Evolutionary conservation across 2,329 filamentous ascomycete species (phyloP).

Genomic region (Huntiella moniliformis): DNA sequence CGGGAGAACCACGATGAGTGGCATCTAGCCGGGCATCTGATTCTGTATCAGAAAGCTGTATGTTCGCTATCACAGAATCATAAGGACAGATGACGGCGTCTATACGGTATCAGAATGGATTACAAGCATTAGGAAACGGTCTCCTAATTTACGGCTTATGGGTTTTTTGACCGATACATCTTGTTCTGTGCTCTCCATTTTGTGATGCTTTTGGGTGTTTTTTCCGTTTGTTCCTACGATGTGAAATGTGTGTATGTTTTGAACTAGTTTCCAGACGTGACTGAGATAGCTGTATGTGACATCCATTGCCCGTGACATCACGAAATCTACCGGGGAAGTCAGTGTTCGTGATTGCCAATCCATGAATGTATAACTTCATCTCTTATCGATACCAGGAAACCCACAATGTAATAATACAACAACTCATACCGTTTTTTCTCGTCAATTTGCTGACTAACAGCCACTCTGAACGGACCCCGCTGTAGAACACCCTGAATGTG

Average conservation of each 20-base stretch:
- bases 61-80: constrained; percentile 29
- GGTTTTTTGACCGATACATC: constrained; percentile 10
- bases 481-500: constrained; percentile 10
- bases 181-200: background rate
- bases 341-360: background rate
- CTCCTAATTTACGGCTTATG: constrained; percentile 12
- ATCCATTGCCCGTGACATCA: background rate
- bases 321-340: background rate
- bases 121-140: constrained; percentile 13
- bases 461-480: background rate
- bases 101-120: constrained; percentile 36
- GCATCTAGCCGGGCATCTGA: constrained; percentile 35
- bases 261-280: no score
- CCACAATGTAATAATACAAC: background rate
- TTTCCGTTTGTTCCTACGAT: no score
- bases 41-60: constrained; percentile 41
- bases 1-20: constrained; percentile 25
- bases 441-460: constrained; percentile 5
- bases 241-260: no score
- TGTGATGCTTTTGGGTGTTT: background rate
- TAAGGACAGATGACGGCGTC: constrained; percentile 42
- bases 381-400: background rate
- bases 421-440: background rate
- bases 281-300: background rate
- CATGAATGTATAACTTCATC: background rate